Evolutionary conservation across 352 stramenopile genomes (phyloP), one percentile per base, ranked within the genome.

Genomic region (Plasmopara muralis): DNA sequence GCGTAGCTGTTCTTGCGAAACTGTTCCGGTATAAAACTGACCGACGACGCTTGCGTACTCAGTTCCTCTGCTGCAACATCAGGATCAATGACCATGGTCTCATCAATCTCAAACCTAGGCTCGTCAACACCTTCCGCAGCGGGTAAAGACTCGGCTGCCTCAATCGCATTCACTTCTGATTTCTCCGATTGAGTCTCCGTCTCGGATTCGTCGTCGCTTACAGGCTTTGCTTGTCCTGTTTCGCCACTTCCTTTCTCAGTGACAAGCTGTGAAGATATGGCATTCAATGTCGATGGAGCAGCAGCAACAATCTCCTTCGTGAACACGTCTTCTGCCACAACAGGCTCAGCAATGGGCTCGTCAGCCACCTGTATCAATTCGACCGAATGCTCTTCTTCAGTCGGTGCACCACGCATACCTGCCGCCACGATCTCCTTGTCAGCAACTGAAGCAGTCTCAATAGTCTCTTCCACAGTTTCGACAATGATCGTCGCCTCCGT

Each of bases 31-130:
- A 70, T 54, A 38, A 60, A 66, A 33, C 49, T 49, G n/a, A 47
- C 59, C 7, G 50, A 56, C 7, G 61, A 62, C 2, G 56, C 30
- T 57, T 42, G 42, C 33, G 49, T 44, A 25, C 43, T 50, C 48
- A 40, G 37, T 55, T 63, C 57, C 41, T 65, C 59, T 52, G 61
- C 56, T 43, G 48, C 52, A 9, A 62, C 29, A 12, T 43, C 49
- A 12, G 57, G 49, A 30, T 70, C 53, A n/a, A 70, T 70, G 14
- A 62, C 20, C 62, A 66, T 70, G 0, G 53, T 61, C 50, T 70
- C 62, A 4, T 59, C 62, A 16, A 70, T 59, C 37, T 69, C 61
- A 1, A 52, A 69, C 33, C 66, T 50, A 9, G 47, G 43, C n/a
- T 62, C 56, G 8, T 57, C 41, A 7, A 47, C 47, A 20, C 35